Conservation (phyloP, 169 alveolate genomes). For the Plasmodium adleri region DNA sequence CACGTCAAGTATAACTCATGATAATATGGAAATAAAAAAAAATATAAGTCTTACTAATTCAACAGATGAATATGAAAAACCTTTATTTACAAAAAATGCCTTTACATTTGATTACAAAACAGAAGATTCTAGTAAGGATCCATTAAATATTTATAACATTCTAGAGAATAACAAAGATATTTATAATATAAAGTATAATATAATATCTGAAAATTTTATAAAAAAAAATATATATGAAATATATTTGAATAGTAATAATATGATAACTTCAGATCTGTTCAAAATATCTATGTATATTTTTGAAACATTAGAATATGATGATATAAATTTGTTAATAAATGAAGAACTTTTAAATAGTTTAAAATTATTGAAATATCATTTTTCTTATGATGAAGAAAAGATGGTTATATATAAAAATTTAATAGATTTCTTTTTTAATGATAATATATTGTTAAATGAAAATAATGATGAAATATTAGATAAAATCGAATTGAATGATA, state of each 20-base stretch:
- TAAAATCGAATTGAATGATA: constrained; percentile 58
- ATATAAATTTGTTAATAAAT: constrained; percentile 53
- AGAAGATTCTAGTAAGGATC: constrained; percentile 14
- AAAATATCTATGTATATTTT: constrained; percentile 45
- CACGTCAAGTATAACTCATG: not conserved
- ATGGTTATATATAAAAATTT: constrained; percentile 19
- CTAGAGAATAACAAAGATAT: constrained; percentile 39
- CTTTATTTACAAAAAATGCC: constrained; percentile 19
- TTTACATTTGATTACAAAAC: constrained; percentile 59
- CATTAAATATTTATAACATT: constrained; percentile 65
- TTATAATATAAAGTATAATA: constrained; percentile 3
- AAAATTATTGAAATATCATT: constrained; percentile 12
- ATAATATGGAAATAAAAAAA: not conserved
- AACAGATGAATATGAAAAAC: not conserved
- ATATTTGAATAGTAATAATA: constrained; percentile 19
- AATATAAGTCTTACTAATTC: not conserved
- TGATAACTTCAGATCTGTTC: constrained; percentile 25
- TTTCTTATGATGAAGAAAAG: constrained; percentile 23
- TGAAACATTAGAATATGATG: constrained; percentile 57
- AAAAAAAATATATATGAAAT: constrained; percentile 25
- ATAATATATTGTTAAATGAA: constrained; percentile 63
- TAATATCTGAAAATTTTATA: constrained; percentile 3
- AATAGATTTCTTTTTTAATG: constrained; percentile 49
- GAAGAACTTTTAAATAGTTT: constrained; percentile 36
- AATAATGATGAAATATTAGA: constrained; percentile 66